phyloP scores from a whole-genome alignment of 345 rosid species.

The Gossypium sturtianum region DNA sequence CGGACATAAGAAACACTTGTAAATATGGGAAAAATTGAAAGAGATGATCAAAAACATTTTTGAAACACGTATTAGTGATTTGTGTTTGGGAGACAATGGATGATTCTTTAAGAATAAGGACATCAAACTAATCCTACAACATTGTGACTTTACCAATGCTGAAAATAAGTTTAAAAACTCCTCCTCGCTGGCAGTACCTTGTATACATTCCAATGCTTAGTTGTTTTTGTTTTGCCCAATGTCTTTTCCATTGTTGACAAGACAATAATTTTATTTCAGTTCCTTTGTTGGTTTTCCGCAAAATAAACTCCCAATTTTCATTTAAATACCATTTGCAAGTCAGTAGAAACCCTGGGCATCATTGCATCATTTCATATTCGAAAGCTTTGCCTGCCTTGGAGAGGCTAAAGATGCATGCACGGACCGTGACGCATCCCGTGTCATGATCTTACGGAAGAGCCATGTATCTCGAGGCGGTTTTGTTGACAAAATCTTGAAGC shows the following conservation, averaged over 20 bases:
- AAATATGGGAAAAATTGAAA: too few relatives aligned
- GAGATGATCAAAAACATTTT: too few relatives aligned
- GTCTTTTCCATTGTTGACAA: not conserved
- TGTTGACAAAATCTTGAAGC: too few relatives aligned
- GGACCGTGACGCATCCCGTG: not conserved
- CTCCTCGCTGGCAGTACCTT: too few relatives aligned
- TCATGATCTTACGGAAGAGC: not conserved
- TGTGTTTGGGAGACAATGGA: not conserved
- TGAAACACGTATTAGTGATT: too few relatives aligned
- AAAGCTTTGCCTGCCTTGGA: not conserved
- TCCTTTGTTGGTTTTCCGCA: not conserved
- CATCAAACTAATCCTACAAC: not conserved
- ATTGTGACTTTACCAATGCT: not conserved
- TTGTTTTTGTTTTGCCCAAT: not conserved
- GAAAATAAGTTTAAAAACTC: too few relatives aligned
- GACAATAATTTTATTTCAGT: not conserved
- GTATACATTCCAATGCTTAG: not conserved
- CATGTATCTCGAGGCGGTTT: not conserved
- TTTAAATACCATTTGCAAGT: not conserved
- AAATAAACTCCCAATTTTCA: not conserved
- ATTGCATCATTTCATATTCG: not conserved
- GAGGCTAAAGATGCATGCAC: not conserved
- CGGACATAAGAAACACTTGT: not conserved
- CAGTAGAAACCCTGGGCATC: not conserved
- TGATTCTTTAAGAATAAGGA: slow-evolving; percentile 1